phyloP scores from a whole-genome alignment of 129 eudicot genomes.

The Artemisia annua region DNA sequence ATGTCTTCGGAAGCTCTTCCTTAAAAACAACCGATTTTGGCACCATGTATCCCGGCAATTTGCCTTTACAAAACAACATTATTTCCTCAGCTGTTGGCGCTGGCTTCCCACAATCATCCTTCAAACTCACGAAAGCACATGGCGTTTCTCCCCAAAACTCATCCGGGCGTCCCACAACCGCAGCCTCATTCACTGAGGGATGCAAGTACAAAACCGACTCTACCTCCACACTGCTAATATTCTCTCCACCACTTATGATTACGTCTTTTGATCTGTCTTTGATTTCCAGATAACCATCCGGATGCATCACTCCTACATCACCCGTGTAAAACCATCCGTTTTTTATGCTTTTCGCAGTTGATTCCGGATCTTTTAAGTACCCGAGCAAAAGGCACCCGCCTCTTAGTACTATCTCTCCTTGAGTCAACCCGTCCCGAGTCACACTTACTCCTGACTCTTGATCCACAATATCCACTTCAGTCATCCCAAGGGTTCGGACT shows the following conservation, averaged over 20 bases:
- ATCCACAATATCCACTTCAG: constrained; percentile 59
- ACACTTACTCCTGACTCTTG: constrained; percentile 56
- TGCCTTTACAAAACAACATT: constrained; percentile 51
- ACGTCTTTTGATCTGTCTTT: constrained; percentile 84
- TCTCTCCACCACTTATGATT: constrained; percentile 83
- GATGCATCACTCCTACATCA: constrained; percentile 82
- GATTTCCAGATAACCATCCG: constrained; percentile 81
- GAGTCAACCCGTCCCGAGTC: constrained; percentile 50
- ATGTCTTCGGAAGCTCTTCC: constrained; percentile 71
- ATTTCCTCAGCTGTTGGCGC: constrained; percentile 46
- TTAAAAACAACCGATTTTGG: constrained; percentile 66
- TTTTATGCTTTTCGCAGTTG: constrained; percentile 50
- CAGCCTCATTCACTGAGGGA: constrained; percentile 72
- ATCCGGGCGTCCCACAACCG: constrained; percentile 82
- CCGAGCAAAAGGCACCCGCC: constrained; percentile 76
- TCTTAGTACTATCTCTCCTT: constrained; percentile 65
- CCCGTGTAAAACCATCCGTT: constrained; percentile 89
- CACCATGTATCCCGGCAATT: constrained; percentile 75
- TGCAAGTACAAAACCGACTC: constrained; percentile 69
- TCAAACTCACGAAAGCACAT: constrained; percentile 79
- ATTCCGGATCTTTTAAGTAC: constrained; percentile 70
- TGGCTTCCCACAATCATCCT: constrained; percentile 14
- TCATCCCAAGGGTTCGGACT: constrained; percentile 52
- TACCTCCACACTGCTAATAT: constrained; percentile 86
- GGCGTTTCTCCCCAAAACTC: constrained; percentile 90